Evolutionary conservation across 2,329 filamentous ascomycete genomes (phyloP), one percentile per base, ranked within the genome.

Genomic region (Magnaporthiopsis rhizophila): DNA sequence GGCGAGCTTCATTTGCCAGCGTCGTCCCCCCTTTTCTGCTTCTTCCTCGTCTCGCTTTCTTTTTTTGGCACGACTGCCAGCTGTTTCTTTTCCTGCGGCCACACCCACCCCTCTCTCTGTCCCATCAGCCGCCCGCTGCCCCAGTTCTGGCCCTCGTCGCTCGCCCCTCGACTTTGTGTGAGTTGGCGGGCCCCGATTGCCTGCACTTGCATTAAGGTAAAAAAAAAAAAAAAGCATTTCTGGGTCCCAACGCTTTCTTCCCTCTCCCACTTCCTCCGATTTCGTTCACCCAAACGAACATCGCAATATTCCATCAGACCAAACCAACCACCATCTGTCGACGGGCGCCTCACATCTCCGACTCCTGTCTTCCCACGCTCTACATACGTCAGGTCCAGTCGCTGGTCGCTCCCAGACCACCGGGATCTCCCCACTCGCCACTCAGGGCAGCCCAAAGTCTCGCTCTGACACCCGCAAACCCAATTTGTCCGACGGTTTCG

Each of bases 391-490:
- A 53, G 38, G 32, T 21, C 57, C 50, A 34, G 32, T 45, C 34
- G 28, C 30, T 59, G 28, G 62, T 28, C 34, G 56, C 45, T 26
- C 61, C 53, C 53, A 63, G 62, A 59, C 62, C 53, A 30, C 57
- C 62, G 62, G 62, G 32, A 26, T 58, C 58, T 63, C 62, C 62
- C 62, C 62, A 58, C 62, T 57, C 60, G 24, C 59, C 7, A 28
- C 53, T 26, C n/a, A 53, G 45, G 45, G 21, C 45, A n/a, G 18
- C 15, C 45, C 45, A 21, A 53, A 21, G 45, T 53, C 45, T 53
- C n/a, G 45, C 21, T 53, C 45, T n/a, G 45, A 53, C 45, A 11
- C 45, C 45, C 18, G 45, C 45, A 11, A n/a, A 53, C 45, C 45
- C 18, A 53, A 53, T 53, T 24, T n/a, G n/a, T 53, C 45, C 45